These are phyloP conservation scores for Capsella rubella DNA, from an alignment of 441 rosid genomes.

Conservation along the genomic window DNA sequence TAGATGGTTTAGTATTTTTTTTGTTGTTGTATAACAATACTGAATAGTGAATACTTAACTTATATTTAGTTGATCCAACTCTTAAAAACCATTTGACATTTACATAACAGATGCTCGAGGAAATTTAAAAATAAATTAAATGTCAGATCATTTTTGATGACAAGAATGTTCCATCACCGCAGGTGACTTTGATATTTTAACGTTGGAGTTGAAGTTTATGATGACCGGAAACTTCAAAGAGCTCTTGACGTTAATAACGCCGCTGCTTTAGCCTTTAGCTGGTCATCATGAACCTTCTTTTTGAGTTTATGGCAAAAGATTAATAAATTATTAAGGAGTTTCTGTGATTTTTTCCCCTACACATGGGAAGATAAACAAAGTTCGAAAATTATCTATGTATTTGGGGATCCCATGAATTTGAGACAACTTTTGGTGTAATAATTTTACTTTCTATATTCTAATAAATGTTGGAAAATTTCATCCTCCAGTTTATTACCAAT, in stretches of 20 bases:
- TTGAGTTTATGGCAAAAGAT: slow-evolving; percentile 12
- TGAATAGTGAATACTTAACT: no score
- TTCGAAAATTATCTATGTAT: no score
- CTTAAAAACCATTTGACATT: neutral
- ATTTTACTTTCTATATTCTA: no score
- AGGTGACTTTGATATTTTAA: slow-evolving; percentile 75
- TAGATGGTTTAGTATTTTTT: neutral
- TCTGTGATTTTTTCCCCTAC: neutral
- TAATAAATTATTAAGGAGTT: slow-evolving; percentile 9
- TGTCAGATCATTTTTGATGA: neutral
- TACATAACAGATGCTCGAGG: neutral
- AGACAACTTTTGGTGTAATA: no score
- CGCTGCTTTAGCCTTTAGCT: slow-evolving; percentile 48
- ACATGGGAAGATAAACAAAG: no score
- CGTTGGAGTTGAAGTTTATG: slow-evolving; percentile 85
- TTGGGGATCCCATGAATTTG: no score
- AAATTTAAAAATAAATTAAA: no score
- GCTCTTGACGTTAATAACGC: slow-evolving; percentile 76
- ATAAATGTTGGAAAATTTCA: no score
- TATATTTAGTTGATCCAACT: neutral
- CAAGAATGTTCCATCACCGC: slow-evolving; percentile 97
- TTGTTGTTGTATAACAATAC: no score
- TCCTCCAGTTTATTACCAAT: no score
- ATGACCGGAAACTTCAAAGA: slow-evolving; percentile 78
- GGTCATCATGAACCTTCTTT: slow-evolving; percentile 73